Evolutionary conservation across 768 basidiomycete species (phyloP).

Genomic region (Collybiopsis luxurians): DNA sequence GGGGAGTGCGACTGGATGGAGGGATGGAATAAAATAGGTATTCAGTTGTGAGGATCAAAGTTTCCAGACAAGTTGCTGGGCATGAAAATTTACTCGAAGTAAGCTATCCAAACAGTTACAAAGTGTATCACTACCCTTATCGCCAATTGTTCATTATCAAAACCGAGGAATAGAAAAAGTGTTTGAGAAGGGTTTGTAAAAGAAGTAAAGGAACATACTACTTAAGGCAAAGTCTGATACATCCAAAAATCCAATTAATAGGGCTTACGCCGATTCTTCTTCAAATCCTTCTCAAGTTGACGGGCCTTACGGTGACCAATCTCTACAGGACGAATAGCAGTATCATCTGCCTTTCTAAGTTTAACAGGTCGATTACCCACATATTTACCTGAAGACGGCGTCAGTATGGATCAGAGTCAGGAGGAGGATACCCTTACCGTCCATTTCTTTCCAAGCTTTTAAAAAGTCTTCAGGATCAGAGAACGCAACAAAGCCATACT

Average conservation of each 20-base stretch:
- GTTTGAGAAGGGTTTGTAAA: background rate
- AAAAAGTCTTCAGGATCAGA: constrained; percentile 98
- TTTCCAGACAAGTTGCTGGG: no score
- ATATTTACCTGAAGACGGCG: constrained; percentile 70
- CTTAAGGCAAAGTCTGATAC: background rate
- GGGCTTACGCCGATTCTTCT: constrained; percentile 85
- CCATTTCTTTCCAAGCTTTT: constrained; percentile 99
- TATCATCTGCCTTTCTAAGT: constrained; percentile 89
- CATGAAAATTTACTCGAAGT: background rate
- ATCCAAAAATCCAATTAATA: no score
- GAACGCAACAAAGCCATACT: constrained; percentile 96
- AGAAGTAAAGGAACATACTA: background rate
- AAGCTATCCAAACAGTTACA: background rate
- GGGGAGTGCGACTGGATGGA: background rate
- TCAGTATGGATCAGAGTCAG: constrained; percentile 6
- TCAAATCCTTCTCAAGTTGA: constrained; percentile 84
- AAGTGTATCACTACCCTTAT: background rate
- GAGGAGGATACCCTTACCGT: constrained; percentile 58
- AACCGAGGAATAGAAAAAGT: background rate
- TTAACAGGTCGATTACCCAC: constrained; percentile 98
- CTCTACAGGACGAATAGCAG: constrained; percentile 84
- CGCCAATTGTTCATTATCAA: background rate
- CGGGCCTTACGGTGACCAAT: constrained; percentile 93
- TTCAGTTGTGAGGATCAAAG: background rate
- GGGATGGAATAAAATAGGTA: background rate